A percentile compares a stretch with the other conserved stretches of the same genome.
phyloP scores from a whole-genome alignment of 2,329 filamentous ascomycete species.

The Ascochyta lentis region DNA sequence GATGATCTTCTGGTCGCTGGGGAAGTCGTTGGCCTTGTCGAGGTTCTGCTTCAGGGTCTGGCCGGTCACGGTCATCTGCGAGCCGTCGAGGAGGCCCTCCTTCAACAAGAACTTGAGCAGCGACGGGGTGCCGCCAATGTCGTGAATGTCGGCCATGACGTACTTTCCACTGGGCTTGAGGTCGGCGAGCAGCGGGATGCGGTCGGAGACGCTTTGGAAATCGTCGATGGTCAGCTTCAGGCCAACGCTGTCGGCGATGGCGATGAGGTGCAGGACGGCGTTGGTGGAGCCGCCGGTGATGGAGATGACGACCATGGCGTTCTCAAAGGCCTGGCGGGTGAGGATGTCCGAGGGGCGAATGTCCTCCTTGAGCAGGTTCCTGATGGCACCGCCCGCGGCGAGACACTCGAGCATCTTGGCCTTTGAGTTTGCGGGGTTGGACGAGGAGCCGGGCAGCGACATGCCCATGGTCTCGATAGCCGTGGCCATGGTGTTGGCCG shows the following conservation, averaged over 20 bases:
- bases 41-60: constrained; percentile 59
- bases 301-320: constrained; percentile 60
- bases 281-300: constrained; percentile 60
- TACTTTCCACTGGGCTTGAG: constrained; percentile 61
- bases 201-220: constrained; percentile 59
- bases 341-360: constrained; percentile 58
- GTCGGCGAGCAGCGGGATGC: constrained; percentile 59
- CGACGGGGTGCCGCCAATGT: constrained; percentile 58
- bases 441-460: constrained; percentile 59
- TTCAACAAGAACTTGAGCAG: constrained; percentile 59
- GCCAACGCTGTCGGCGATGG: constrained; percentile 58
- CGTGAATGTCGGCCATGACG: constrained; percentile 66
- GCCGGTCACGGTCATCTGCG: constrained; percentile 58
- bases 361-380: constrained; percentile 59
- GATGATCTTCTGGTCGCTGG: constrained; percentile 73
- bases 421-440: constrained; percentile 59
- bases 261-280: constrained; percentile 59
- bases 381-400: constrained; percentile 58
- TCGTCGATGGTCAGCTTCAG: constrained; percentile 60
- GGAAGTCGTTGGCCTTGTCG: constrained; percentile 67
- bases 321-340: constrained; percentile 57
- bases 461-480: constrained; percentile 60
- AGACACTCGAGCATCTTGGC: constrained; percentile 59
- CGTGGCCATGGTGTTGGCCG: constrained; percentile 61
- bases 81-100: constrained; percentile 58